Evolutionary conservation across 1,284 basidiomycete genomes (phyloP).

Genomic region (Trametes polyzona): DNA sequence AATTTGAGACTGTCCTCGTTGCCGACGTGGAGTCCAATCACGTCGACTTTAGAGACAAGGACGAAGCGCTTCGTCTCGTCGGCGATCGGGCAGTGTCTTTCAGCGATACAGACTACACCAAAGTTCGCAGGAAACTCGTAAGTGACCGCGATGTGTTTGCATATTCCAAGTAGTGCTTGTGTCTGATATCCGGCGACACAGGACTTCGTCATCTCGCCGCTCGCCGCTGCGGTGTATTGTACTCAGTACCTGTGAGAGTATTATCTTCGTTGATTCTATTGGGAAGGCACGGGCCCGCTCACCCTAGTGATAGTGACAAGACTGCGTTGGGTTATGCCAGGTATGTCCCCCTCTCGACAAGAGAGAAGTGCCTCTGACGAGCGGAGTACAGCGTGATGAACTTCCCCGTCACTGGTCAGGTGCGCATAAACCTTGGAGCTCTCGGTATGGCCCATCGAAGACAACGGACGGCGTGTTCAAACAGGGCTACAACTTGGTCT

Average conservation of each 20-base stretch:
- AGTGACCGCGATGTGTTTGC: background rate
- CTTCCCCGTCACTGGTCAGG: conserved; percentile 66
- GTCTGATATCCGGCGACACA: conserved; percentile 26
- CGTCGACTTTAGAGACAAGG: conserved; percentile 49
- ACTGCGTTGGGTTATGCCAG: conserved; percentile 71
- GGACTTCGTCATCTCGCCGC: conserved; percentile 61
- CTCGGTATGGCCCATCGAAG: background rate
- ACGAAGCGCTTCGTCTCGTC: conserved; percentile 63
- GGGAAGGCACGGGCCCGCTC: background rate
- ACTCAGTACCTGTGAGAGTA: conserved; percentile 58
- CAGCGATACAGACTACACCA: conserved; percentile 61
- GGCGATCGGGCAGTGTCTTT: conserved; percentile 57
- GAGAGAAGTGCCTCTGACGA: too few species aligned
- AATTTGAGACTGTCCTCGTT: conserved; percentile 9
- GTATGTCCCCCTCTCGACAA: conserved; percentile 39
- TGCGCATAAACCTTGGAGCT: conserved; percentile 24
- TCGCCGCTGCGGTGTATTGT: conserved; percentile 69
- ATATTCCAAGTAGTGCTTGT: background rate
- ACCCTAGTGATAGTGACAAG: conserved; percentile 53
- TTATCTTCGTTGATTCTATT: conserved; percentile 8
- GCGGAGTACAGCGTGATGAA: conserved; percentile 57
- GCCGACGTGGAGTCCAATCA: conserved; percentile 22
- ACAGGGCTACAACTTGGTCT: conserved; percentile 65
- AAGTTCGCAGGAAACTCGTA: conserved; percentile 61
- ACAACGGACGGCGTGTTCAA: background rate